Conservation (phyloP, 2,329 filamentous ascomycete genomes). For the Diaporthe humulicola region DNA sequence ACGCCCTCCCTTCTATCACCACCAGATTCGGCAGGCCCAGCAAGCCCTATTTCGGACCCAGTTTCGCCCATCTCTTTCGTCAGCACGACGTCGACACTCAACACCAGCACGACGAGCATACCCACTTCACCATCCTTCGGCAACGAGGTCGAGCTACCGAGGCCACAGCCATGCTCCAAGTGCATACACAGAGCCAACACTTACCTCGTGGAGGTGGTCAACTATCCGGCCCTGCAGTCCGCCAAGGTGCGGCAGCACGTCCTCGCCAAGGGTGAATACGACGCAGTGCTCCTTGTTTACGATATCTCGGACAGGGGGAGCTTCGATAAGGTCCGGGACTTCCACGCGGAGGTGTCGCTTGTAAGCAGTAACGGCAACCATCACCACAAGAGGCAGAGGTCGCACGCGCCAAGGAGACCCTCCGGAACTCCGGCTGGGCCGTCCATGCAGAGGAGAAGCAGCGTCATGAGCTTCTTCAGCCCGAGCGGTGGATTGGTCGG, state of each 20-base stretch:
- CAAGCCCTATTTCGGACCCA: conserved; percentile 37
- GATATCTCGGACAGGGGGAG: conserved; percentile 44
- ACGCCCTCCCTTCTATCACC: conserved; percentile 12
- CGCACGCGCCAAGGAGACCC: conserved; percentile 9
- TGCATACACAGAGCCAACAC: conserved; percentile 42
- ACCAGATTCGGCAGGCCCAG: conserved; percentile 40
- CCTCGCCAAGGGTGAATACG: conserved; percentile 44
- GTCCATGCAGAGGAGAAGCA: background rate
- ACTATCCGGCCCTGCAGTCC: conserved; percentile 46
- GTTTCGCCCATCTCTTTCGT: conserved; percentile 8
- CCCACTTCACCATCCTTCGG: background rate
- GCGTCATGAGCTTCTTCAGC: conserved; percentile 3
- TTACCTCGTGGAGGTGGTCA: conserved; percentile 48
- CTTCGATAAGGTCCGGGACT: conserved; percentile 41
- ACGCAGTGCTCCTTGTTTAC: conserved; percentile 49
- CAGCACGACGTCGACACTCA: conserved; percentile 16
- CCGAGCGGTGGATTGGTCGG: background rate
- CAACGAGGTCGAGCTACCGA: background rate
- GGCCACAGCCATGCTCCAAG: conserved; percentile 17
- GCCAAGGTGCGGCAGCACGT: conserved; percentile 41
- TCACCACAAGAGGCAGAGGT: conserved; percentile 36
- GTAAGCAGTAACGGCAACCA: background rate
- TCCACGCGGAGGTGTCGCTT: conserved; percentile 45
- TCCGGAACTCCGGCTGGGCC: background rate
- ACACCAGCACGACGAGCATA: conserved; percentile 24